Evolutionary conservation across 2,329 filamentous ascomycete genomes (phyloP), one percentile per base, ranked within the genome.

Genomic region (Fusarium buxicola): DNA sequence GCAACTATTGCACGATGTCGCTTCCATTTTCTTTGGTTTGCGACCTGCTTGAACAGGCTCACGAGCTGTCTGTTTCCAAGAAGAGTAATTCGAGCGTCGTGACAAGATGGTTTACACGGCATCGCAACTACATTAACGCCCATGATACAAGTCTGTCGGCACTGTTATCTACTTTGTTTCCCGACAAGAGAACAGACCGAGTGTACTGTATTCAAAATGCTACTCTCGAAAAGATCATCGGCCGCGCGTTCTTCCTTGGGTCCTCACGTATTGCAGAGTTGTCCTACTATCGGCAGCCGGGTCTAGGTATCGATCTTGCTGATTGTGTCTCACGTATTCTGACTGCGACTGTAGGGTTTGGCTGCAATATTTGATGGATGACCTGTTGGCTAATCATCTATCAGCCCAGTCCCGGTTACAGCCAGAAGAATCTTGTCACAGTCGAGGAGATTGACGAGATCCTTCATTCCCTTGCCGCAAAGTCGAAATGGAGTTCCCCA

Each of bases 101-200:
- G 31, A 71, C 77, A 9, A 74, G 80, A 25, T 97, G 94, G 93
- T 95, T 96, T 74, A 72, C 74, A 12, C 77, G 80, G 2, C 85
- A 96, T 72, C 84, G 85, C 6, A 74, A 75, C 13, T 75, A 76
- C 2, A 81, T 96, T 13, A 78, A 88, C 70, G 79, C 81, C 0
- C 77, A 84, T 8, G 80, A 83, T 25, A 86, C 85, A 2, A 79
- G 88, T 68, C 79, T 82, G 2, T 78, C 85, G 2, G 89, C 91
- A 3, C 77, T 97, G 2, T 79, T 96, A 0, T 94, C 91, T 2
- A 88, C 89, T 3, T 76, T 97, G 1, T 83, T 96, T 0, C 92
- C 93, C 0, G 89, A 93, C 61, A 88, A 84, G 63, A 83, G 92
- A 49, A 88, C 87, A 3, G 92, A 96, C 71, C 85, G 92, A 25